Base-by-base conservation (phyloP, 768 basidiomycete species). In the Naematelia aurantialba region DNA sequence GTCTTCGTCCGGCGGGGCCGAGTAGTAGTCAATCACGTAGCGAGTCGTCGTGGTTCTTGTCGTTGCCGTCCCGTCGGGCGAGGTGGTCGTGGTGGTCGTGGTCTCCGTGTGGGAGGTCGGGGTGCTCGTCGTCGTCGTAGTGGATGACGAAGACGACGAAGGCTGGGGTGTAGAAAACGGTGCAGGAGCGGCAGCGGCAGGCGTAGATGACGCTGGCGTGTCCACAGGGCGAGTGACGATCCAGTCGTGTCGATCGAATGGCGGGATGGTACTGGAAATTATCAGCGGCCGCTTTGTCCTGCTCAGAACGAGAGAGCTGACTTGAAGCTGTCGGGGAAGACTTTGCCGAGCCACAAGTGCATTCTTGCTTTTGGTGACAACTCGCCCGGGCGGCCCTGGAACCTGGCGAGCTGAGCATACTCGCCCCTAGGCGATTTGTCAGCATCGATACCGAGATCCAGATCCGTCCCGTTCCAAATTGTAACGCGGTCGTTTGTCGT, bases 211-310 rank as follows among this genome's bases (percentile, higher is more conserved):
- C 29, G 34, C 39, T 48, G 24, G 22, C 42, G 30, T 46, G 59
- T 51, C 30, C 45, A 19, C 80, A 29, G 87, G 85, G 52, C 94
- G 86, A 27, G 87, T 87, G 55, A 99, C 83, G 53, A 96, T 79
- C 96, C 96, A 99, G 79, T 99, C 96, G 75, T 99, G 96, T 5
- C 96, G 86, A 74, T 99, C 96, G 73, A 99, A 98, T 0, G 94
- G 96, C 3, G 91, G 89, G 71, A 91, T 88, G 44, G 85, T 81
- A 78, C 93, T 98, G 69, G 29, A 2, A n/a, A 31, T 5, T 56
- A 3, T 14, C 19, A 42, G 42, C 52, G 19, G 31, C 4, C 31
- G 24, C 2, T 3, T 21, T 12, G n/a, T 5, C 17, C 22, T 25
- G 11, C 17, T 17, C 49, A 10, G n/a, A 26, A 0, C 19, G 12